phyloP scores from a whole-genome alignment of 2,329 filamentous ascomycete genomes.

The Cercospora zeae-maydis region DNA sequence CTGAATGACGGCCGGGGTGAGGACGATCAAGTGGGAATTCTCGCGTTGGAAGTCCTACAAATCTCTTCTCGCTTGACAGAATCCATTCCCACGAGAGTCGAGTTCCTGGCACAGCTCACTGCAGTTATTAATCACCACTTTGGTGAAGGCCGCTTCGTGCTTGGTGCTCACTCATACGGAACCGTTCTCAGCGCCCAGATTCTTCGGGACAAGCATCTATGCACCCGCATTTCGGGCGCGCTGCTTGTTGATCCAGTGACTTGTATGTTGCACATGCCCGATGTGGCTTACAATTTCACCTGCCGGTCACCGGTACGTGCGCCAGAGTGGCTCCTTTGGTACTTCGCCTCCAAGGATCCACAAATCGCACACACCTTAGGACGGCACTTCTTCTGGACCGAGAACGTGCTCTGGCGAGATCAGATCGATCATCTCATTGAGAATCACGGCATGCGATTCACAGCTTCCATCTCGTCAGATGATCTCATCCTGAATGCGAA shows the following conservation, averaged over 20 bases:
- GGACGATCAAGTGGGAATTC: slow-evolving; percentile 56
- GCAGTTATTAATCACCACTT: slow-evolving; percentile 59
- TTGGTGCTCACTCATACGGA: slow-evolving; percentile 62
- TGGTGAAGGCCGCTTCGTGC: slow-evolving; percentile 55
- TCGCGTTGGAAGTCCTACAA: slow-evolving; percentile 63
- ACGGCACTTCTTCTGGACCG: slow-evolving; percentile 67
- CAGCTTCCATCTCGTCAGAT: slow-evolving; percentile 56
- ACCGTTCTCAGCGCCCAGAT: slow-evolving; percentile 62
- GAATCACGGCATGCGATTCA: slow-evolving; percentile 42
- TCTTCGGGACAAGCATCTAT: slow-evolving; percentile 49
- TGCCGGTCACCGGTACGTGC: slow-evolving; percentile 46
- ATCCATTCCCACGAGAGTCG: slow-evolving; percentile 49
- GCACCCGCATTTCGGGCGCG: slow-evolving; percentile 47
- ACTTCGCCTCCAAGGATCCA: slow-evolving; percentile 65
- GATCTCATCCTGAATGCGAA: slow-evolving; percentile 64
- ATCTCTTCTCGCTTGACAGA: slow-evolving; percentile 61
- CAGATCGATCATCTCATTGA: slow-evolving; percentile 49
- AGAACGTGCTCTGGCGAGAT: slow-evolving; percentile 68
- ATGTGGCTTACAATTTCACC: slow-evolving; percentile 70
- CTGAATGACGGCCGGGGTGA: slow-evolving; percentile 20
- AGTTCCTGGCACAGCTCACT: slow-evolving; percentile 56
- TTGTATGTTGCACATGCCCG: slow-evolving; percentile 64
- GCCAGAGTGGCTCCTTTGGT: slow-evolving; percentile 69
- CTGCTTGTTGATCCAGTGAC: slow-evolving; percentile 62
- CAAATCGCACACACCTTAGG: slow-evolving; percentile 63